Evolutionary conservation across 1,139 yeast species (phyloP).

Genomic region (Yamadazyma oceani): DNA sequence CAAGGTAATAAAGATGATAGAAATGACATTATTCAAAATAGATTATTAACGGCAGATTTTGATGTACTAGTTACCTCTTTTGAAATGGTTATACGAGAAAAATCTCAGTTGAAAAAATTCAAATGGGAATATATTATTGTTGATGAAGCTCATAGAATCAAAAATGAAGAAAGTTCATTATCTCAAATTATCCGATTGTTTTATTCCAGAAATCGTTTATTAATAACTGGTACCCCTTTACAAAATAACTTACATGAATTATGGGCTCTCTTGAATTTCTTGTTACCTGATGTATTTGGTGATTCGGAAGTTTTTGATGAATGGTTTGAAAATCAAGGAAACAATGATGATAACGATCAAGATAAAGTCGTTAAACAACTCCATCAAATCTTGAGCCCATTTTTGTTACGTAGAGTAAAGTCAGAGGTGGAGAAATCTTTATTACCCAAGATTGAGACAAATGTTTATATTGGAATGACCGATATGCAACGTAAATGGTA

Average conservation of each 20-base stretch:
- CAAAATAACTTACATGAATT: constrained; percentile 78
- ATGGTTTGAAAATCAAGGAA: constrained; percentile 53
- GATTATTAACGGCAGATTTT: constrained; percentile 60
- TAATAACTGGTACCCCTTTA: constrained; percentile 80
- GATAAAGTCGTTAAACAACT: constrained; percentile 75
- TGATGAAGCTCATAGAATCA: constrained; percentile 82
- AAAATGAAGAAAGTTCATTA: constrained; percentile 71
- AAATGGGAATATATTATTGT: constrained; percentile 75
- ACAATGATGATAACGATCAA: constrained; percentile 29
- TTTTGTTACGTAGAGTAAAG: constrained; percentile 84
- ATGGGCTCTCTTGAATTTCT: constrained; percentile 76
- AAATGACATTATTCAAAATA: constrained; percentile 48
- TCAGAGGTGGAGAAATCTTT: constrained; percentile 90
- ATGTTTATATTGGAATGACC: constrained; percentile 90
- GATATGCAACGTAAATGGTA: constrained; percentile 95
- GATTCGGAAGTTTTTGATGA: constrained; percentile 73
- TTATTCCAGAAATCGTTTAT: constrained; percentile 65
- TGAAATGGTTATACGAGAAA: constrained; percentile 76
- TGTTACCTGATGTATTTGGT: constrained; percentile 75
- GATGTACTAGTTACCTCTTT: constrained; percentile 74
- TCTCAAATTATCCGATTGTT: constrained; percentile 76
- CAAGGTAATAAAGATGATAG: constrained; percentile 76
- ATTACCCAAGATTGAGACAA: constrained; percentile 85
- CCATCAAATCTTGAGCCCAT: constrained; percentile 84
- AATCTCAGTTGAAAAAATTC: constrained; percentile 59